These are phyloP conservation scores for Domatiomyces globalis DNA, from an alignment of 2,329 filamentous ascomycete genomes.

Conservation along the genomic window DNA sequence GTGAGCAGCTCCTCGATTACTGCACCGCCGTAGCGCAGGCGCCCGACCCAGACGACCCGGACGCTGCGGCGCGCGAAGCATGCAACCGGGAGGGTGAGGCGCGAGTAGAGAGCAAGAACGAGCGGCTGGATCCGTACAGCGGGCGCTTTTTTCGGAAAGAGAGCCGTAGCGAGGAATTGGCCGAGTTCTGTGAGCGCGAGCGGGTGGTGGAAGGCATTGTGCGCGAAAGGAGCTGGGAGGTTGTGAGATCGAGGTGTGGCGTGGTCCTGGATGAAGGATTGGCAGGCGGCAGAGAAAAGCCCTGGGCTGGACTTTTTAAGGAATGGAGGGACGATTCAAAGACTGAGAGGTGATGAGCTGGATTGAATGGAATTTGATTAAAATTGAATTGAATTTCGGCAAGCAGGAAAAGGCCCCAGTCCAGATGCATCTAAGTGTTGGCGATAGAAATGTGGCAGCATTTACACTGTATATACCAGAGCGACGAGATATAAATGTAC, in stretches of 20 bases:
- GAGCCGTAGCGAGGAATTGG: conserved; percentile 65
- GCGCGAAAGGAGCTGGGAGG: conserved; percentile 63
- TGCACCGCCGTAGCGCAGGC: conserved; percentile 77
- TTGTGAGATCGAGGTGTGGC: conserved; percentile 62
- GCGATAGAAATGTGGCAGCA: too few species aligned
- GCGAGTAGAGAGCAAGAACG: conserved; percentile 72
- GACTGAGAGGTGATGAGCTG: neutral
- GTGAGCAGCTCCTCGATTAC: conserved; percentile 74
- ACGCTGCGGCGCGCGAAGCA: conserved; percentile 52
- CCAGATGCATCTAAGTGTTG: too few species aligned
- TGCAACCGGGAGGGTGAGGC: conserved; percentile 59
- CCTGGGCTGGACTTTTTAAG: neutral
- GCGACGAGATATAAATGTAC: neutral
- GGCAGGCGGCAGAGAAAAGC: neutral
- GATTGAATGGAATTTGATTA: neutral
- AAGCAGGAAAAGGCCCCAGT: too few species aligned
- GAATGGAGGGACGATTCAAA: neutral
- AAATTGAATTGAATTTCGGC: neutral
- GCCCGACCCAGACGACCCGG: conserved; percentile 76
- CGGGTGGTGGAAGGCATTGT: conserved; percentile 75
- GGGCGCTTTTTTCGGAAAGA: conserved; percentile 67
- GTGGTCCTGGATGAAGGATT: neutral
- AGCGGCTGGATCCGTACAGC: conserved; percentile 84
- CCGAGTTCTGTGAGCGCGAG: conserved; percentile 54
- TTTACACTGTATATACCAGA: neutral